These are phyloP conservation scores for Zymoseptoria crescenta DNA, from an alignment of 2,329 filamentous ascomycete species.

Conservation along the genomic window DNA sequence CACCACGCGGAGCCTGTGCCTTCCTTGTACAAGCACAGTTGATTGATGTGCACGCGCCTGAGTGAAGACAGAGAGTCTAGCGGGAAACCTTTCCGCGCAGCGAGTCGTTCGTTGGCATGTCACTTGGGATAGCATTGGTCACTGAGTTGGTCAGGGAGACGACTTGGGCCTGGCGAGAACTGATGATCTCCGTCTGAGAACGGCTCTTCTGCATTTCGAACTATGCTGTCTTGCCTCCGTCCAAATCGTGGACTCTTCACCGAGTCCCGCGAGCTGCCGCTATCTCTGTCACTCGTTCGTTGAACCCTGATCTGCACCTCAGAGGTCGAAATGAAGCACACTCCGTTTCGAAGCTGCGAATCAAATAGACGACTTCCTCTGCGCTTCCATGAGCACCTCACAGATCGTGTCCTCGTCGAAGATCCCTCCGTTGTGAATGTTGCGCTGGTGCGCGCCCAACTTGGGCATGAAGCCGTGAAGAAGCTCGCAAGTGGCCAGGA, in stretches of 20 bases:
- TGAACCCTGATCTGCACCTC: too few relatives aligned
- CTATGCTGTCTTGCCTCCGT: background rate
- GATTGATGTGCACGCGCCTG: too few relatives aligned
- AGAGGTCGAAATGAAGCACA: too few relatives aligned
- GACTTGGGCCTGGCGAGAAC: too few relatives aligned
- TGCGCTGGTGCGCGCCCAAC: constrained; percentile 20
- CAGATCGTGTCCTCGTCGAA: constrained; percentile 18
- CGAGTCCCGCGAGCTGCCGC: background rate
- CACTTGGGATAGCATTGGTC: too few relatives aligned
- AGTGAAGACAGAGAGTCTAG: too few relatives aligned
- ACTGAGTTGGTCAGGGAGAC: too few relatives aligned
- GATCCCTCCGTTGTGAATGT: constrained; percentile 23
- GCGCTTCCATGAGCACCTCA: constrained; percentile 7
- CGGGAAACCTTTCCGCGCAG: too few relatives aligned
- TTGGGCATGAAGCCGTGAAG: constrained; percentile 14
- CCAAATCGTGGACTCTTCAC: background rate
- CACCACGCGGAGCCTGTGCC: too few relatives aligned
- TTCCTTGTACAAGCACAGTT: too few relatives aligned
- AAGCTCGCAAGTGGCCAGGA: constrained; percentile 20
- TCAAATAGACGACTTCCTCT: constrained; percentile 4
- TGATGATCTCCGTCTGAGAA: background rate
- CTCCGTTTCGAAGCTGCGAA: too few relatives aligned
- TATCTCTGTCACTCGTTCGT: background rate
- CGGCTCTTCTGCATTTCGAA: background rate
- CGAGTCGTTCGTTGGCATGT: too few relatives aligned